Conservation (phyloP, 1,284 basidiomycete species). For the Vanrija sp. region DNA sequence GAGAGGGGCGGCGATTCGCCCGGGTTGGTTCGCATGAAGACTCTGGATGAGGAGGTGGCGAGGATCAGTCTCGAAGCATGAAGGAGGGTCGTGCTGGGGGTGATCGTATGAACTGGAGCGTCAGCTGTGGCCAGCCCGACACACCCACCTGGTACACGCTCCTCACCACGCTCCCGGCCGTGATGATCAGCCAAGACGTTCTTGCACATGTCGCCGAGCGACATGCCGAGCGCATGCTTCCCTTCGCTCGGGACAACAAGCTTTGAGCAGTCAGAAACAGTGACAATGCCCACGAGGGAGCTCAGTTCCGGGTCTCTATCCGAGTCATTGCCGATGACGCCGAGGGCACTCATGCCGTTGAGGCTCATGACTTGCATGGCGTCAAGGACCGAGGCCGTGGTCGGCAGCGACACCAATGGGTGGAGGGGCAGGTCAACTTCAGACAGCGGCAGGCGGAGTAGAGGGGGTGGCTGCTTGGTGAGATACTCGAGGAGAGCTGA, state of each 20-base stretch:
- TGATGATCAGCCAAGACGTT: constrained; percentile 23
- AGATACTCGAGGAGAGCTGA: constrained; percentile 27
- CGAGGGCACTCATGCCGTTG: constrained; percentile 30
- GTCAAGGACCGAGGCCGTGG: constrained; percentile 30
- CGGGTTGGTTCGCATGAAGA: constrained; percentile 27
- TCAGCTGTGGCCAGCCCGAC: constrained; percentile 4
- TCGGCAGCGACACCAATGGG: constrained; percentile 31
- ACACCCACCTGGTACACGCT: constrained; percentile 32
- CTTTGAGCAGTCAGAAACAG: constrained; percentile 26
- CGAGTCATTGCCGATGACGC: constrained; percentile 22
- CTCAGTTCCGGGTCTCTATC: constrained; percentile 11
- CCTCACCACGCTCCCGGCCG: constrained; percentile 33
- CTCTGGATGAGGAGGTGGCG: constrained; percentile 33
- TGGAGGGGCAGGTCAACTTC: constrained; percentile 26
- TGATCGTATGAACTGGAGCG: constrained; percentile 33
- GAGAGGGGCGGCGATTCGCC: constrained; percentile 24
- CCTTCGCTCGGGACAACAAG: constrained; percentile 38
- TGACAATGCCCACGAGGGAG: constrained; percentile 29
- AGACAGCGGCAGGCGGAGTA: constrained; percentile 19
- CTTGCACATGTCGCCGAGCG: constrained; percentile 31
- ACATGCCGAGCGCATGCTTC: constrained; percentile 32
- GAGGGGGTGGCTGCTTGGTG: constrained; percentile 20
- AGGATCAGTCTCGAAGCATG: constrained; percentile 37
- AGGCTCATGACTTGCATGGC: constrained; percentile 42
- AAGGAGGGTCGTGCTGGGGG: constrained; percentile 24